A percentile compares a stretch with the other conserved stretches of the same genome.
Conservation (phyloP, 768 basidiomycete genomes). For the Tulasnella sp. region DNA sequence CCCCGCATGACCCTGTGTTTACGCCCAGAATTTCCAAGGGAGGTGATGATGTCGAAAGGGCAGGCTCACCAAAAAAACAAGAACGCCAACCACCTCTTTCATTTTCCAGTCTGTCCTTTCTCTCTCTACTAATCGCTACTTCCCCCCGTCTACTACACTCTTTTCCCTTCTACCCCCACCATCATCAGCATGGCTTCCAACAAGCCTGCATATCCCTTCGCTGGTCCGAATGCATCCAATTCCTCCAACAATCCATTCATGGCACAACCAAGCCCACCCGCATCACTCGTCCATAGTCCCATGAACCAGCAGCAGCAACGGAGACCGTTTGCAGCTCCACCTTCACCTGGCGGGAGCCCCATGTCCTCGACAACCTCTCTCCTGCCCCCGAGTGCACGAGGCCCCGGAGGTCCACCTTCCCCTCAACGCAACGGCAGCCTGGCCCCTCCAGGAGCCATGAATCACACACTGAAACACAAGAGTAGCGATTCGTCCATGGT, state of each 20-base stretch:
- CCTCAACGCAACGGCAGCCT: background rate
- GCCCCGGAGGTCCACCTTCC: background rate
- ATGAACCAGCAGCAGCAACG: conserved; percentile 23
- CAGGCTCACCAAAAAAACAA: background rate
- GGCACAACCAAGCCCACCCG: conserved; percentile 19
- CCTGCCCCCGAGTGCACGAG: conserved; percentile 12
- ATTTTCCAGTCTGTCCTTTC: background rate
- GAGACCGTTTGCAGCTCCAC: conserved; percentile 14
- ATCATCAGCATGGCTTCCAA: background rate
- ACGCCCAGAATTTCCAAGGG: background rate
- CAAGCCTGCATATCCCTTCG: conserved; percentile 20
- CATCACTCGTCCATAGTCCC: background rate
- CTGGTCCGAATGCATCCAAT: conserved; percentile 15
- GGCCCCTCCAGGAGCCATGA: background rate
- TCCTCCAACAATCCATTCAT: background rate
- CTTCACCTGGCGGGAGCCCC: conserved; percentile 9
- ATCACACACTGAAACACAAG: conserved; percentile 15
- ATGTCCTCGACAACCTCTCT: conserved; percentile 7
- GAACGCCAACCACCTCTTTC: background rate
- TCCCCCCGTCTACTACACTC: background rate
- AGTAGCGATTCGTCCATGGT: conserved; percentile 22
- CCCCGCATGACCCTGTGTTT: conserved; percentile 2
- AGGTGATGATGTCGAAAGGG: background rate
- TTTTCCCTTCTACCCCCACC: background rate
- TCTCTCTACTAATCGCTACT: background rate